Conservation (phyloP, 768 basidiomycete species). For the Guyanaporus albipodus region DNA sequence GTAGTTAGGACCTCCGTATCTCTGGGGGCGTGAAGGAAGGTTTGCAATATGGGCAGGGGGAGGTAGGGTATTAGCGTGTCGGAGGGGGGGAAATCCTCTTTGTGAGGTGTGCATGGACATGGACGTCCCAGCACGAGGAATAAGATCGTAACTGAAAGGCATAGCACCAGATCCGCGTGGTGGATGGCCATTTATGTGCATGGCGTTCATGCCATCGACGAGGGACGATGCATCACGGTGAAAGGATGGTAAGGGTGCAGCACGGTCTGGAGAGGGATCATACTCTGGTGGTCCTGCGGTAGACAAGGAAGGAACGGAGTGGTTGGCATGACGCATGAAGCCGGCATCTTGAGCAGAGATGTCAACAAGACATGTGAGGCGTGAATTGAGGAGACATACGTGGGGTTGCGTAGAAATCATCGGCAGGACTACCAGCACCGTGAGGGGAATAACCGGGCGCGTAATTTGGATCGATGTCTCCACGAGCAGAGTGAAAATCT, state of each 20-base stretch:
- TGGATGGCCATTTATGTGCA: slow-evolving; percentile 47
- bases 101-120: slow-evolving; percentile 44
- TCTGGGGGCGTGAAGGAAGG: slow-evolving; percentile 18
- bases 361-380: slow-evolving; percentile 7
- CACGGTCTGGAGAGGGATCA: slow-evolving; percentile 22
- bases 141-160: slow-evolving; percentile 38
- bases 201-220: slow-evolving; percentile 49
- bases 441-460: slow-evolving; percentile 1
- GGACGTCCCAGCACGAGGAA: slow-evolving; percentile 54
- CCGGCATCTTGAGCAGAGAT: slow-evolving; percentile 13
- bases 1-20: slow-evolving; percentile 28
- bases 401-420: slow-evolving; percentile 18
- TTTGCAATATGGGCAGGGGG: slow-evolving; percentile 23
- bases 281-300: slow-evolving; percentile 35
- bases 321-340: slow-evolving; percentile 44
- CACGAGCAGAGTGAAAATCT: background rate
- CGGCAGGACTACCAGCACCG: slow-evolving; percentile 2
- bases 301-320: slow-evolving; percentile 45
- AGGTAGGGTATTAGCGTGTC: slow-evolving; percentile 42
- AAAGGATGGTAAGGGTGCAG: slow-evolving; percentile 34
- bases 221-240: slow-evolving; percentile 40
- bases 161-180: slow-evolving; percentile 29
- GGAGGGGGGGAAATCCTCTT: slow-evolving; percentile 33
- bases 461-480: slow-evolving; percentile 6
- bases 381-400: slow-evolving; percentile 18